These are phyloP conservation scores for Eucommia ulmoides DNA, from an alignment of 257 asterid species.

Conservation along the genomic window DNA sequence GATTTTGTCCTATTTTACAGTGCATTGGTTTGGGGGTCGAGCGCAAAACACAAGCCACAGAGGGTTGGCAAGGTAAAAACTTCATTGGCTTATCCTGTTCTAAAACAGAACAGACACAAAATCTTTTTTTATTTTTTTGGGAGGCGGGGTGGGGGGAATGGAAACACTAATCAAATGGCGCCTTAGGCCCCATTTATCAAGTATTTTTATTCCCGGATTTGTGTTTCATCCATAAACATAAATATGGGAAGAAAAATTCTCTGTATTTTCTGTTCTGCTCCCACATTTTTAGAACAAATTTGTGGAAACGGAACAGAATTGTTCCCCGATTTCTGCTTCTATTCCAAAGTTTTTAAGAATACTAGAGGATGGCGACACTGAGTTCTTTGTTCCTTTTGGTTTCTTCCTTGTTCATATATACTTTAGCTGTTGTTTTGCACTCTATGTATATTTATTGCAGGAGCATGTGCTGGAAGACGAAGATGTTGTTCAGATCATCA, in stretches of 20 bases:
- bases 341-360: too few relatives aligned
- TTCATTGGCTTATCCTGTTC: background rate
- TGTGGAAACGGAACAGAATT: too few relatives aligned
- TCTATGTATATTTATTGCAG: conserved; percentile 21
- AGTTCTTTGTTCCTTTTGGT: background rate
- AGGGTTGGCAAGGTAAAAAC: conserved; percentile 83
- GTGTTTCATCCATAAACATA: too few relatives aligned
- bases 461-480: conserved; percentile 98
- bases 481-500: conserved; percentile 95
- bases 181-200: background rate
- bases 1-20: conserved; percentile 27
- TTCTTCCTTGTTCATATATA: background rate
- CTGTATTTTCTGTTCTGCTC: too few relatives aligned
- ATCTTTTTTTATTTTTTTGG: too few relatives aligned
- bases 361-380: too few relatives aligned
- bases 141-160: too few relatives aligned
- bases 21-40: conserved; percentile 98
- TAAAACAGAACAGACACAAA: too few relatives aligned
- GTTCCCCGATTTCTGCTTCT: too few relatives aligned
- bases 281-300: too few relatives aligned
- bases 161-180: background rate
- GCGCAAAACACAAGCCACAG: conserved; percentile 98
- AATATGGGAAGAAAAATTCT: too few relatives aligned
- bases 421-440: background rate
- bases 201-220: too few relatives aligned